A percentile compares a stretch with the other conserved stretches of the same genome.
phyloP scores from a whole-genome alignment of 129 eudicot species.

The Lactuca sativa region DNA sequence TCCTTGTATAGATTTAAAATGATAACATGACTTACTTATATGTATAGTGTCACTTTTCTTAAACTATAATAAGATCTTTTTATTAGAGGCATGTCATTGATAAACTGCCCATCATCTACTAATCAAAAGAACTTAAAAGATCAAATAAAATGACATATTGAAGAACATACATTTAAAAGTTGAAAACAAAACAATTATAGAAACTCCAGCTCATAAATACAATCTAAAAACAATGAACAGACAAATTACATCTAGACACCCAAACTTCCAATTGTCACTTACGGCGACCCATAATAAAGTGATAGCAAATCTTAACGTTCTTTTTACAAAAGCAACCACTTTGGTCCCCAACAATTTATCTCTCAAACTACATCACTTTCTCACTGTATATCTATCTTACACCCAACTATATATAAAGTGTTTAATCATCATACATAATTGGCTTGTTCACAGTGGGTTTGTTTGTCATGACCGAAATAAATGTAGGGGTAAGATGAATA shows the following conservation, averaged over 20 bases:
- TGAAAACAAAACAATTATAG: background rate
- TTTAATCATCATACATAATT: background rate
- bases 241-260: slow-evolving; percentile 5
- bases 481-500: slow-evolving; percentile 1
- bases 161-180: too few relatives aligned
- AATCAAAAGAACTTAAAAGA: too few relatives aligned
- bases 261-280: slow-evolving; percentile 17
- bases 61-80: too few relatives aligned
- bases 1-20: too few relatives aligned
- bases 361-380: background rate
- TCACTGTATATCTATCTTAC: background rate
- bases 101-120: background rate
- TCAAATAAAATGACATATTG: too few relatives aligned
- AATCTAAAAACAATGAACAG: slow-evolving; percentile 6
- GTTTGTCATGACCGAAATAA: background rate
- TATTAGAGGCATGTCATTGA: background rate
- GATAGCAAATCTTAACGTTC: background rate
- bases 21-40: too few relatives aligned
- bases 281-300: background rate
- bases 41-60: too few relatives aligned
- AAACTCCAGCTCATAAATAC: slow-evolving; percentile 18
- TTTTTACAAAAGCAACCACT: background rate
- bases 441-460: background rate
- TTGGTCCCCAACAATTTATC: background rate
- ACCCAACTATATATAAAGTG: background rate